Evolutionary conservation across 2,329 filamentous ascomycete genomes (phyloP).

Genomic region (Pseudogymnoascus sp.): DNA sequence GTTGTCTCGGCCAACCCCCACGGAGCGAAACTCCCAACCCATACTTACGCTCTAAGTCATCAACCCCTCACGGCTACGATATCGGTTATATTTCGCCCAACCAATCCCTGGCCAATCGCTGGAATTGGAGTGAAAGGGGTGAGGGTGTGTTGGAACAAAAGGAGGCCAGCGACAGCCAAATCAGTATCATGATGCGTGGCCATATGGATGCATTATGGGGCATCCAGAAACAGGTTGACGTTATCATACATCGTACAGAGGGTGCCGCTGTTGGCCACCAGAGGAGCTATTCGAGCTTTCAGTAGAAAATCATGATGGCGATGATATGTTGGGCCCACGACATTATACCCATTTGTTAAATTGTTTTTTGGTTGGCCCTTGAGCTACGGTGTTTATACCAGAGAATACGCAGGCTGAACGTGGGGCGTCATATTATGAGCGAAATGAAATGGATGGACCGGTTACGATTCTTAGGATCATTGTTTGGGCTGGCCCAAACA

Average conservation of each 20-base stretch:
- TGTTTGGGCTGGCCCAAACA: no score
- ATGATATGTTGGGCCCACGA: neutral
- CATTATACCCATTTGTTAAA: neutral
- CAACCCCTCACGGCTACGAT: neutral
- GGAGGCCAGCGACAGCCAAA: neutral
- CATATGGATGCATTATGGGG: neutral
- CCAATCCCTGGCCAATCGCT: neutral
- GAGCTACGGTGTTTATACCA: neutral
- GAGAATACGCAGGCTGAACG: no score
- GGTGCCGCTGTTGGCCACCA: neutral
- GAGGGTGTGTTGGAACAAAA: neutral
- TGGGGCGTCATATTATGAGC: no score
- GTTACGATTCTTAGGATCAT: no score
- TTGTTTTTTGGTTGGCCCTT: neutral
- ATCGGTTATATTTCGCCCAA: neutral
- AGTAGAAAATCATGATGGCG: neutral
- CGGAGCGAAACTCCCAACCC: neutral
- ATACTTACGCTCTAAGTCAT: neutral
- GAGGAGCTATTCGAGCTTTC: neutral
- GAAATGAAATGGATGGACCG: no score
- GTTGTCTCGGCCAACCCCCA: neutral
- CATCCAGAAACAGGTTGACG: neutral
- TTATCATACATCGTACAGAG: neutral
- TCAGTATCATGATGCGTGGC: neutral
- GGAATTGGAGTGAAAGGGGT: neutral